Evolutionary conservation across 306 rosid species (phyloP), one percentile per base, ranked within the genome.

Genomic region (Vigna trinervia): DNA sequence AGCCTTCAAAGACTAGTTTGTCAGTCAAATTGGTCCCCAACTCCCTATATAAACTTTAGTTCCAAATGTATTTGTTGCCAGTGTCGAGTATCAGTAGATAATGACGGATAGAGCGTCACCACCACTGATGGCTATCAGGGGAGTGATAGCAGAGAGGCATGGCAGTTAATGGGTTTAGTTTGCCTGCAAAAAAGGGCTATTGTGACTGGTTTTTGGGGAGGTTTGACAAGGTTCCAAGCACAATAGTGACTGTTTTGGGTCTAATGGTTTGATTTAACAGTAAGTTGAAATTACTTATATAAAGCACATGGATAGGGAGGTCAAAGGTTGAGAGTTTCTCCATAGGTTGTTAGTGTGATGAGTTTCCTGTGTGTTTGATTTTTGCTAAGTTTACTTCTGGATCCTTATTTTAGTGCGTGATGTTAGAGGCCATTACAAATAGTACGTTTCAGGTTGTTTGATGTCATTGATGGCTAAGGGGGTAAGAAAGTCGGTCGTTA

Each of bases 371-470:
- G 4, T 20, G 61, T 5, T 17, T 0, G 61, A 28, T 56, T 9
- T 56, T 9, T 26, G 64, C 39, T 26, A 28, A 58, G 17, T 26
- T 58, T 57, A 57, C n/a, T 26, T 26, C 64, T 26, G 36, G 9
- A 26, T 58, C 39, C 5, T 58, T 10, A 23, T 58, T 58, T 26
- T 58, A 23, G 64, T 12, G 17, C 28, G 39, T 23, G 64, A 22
- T 57, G 38, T 58, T 58, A 12, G 64, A 1, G 1, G 36, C 36
- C 23, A 9, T 22, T 22, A 57, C 8, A 57, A 9, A 23, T 10
- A 57, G 36, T 57, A 57, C 15, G 62, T 23, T 22, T 30, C 36
- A 57, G 62, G 62, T 57, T 57, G 62, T 32, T 57, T 57, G 62
- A 57, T 12, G 62, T 4, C 4, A 14, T 22, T 57, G 15, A 57